A percentile compares a stretch with the other conserved stretches of the same genome.
Conservation (phyloP, 345 rosid species). For the Sisymbrium irio region DNA sequence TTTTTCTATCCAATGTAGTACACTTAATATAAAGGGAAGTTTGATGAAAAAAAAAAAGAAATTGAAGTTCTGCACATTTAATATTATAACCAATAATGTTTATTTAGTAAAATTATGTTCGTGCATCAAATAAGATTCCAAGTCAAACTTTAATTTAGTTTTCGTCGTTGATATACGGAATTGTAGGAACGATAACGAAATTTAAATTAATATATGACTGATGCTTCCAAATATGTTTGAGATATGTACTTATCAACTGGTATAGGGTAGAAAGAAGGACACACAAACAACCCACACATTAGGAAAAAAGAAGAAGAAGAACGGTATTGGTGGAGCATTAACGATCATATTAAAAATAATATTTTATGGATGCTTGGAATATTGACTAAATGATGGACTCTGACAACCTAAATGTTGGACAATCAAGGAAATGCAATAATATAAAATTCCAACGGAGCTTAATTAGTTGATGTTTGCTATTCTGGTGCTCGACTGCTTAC, state of each 20-base stretch:
- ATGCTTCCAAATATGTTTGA: constrained; percentile 15
- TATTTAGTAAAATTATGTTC: neutral
- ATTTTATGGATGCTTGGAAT: constrained; percentile 7
- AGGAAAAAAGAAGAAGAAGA: neutral
- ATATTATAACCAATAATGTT: neutral
- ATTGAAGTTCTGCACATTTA: neutral
- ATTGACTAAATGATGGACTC: constrained; percentile 6
- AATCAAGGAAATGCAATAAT: neutral
- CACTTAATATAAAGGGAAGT: neutral
- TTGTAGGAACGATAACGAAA: constrained; percentile 23
- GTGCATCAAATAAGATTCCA: neutral
- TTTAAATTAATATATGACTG: neutral
- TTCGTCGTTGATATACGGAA: constrained; percentile 18
- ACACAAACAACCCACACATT: constrained; percentile 8
- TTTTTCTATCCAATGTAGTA: neutral
- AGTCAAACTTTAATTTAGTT: constrained; percentile 24
- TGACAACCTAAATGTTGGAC: neutral
- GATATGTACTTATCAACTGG: constrained; percentile 19
- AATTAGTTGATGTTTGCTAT: neutral
- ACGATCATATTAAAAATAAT: neutral
- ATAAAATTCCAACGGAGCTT: neutral
- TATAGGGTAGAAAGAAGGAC: neutral
- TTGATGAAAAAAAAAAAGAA: neutral
- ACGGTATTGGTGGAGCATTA: neutral
- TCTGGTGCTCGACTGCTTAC: neutral